Percentiles rank a stretch among this genome's conserved stretches.
Evolutionary conservation across 441 rosid species (phyloP).

Genomic region (Populus hybrid): DNA sequence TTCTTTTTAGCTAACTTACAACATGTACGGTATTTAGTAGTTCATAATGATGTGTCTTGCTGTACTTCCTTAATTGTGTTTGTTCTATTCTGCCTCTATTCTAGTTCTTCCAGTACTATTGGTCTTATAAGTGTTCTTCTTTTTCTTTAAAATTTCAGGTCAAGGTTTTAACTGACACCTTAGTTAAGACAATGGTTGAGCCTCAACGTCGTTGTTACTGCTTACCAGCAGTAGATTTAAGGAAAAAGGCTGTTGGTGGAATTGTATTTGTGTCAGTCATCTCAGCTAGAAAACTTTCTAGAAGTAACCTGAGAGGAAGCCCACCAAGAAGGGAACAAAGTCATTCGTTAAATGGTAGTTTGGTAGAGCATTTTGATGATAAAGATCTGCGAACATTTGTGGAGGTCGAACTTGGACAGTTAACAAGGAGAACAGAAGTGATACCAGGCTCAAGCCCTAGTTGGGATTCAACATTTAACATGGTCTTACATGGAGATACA

Average conservation of each 20-base stretch:
- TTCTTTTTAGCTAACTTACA: neutral
- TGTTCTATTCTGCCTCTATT: neutral
- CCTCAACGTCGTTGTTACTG: constrained; percentile 80
- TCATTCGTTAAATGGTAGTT: constrained; percentile 25
- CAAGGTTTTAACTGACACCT: constrained; percentile 70
- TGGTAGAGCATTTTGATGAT: constrained; percentile 37
- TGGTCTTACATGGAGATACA: constrained; percentile 77
- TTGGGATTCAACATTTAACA: constrained; percentile 84
- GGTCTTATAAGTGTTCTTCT: neutral
- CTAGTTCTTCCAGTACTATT: neutral
- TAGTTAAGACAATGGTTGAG: constrained; percentile 91
- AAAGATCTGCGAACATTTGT: constrained; percentile 71
- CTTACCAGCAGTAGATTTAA: constrained; percentile 69
- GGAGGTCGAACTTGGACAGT: constrained; percentile 83
- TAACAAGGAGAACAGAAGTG: constrained; percentile 67
- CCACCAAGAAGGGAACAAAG: constrained; percentile 49
- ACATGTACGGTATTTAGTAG: neutral
- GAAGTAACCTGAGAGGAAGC: constrained; percentile 58
- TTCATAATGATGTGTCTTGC: neutral
- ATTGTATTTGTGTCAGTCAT: constrained; percentile 68
- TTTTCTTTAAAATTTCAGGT: constrained; percentile 40
- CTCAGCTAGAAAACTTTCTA: constrained; percentile 67
- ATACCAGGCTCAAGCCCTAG: constrained; percentile 63
- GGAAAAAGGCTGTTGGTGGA: constrained; percentile 85
- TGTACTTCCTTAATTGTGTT: neutral